Percentiles rank a stretch among this genome's conserved stretches.
phyloP scores from a whole-genome alignment of 768 basidiomycete genomes.

The Gautieria morchelliformis region DNA sequence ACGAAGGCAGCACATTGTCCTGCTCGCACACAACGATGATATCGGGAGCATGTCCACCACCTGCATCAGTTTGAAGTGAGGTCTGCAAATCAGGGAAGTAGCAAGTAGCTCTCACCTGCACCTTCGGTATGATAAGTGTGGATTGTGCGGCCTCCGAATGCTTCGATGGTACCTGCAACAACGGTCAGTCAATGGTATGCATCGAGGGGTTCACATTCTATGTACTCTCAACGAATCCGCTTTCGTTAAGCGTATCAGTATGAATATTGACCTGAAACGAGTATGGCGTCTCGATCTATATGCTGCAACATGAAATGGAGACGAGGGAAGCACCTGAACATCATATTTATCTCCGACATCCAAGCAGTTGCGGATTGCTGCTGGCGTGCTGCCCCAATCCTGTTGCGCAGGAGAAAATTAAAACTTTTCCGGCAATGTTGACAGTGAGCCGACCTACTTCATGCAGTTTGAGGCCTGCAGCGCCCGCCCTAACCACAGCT shows the following conservation, averaged over 20 bases:
- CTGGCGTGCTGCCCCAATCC: conserved; percentile 93
- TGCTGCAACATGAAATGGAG: background rate
- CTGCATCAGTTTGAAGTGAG: conserved; percentile 22
- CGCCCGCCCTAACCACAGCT: conserved; percentile 78
- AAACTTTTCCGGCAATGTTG: background rate
- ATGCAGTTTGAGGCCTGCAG: conserved; percentile 86
- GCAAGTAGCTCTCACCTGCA: conserved; percentile 43
- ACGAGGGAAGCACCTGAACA: conserved; percentile 59
- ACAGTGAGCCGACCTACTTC: conserved; percentile 33
- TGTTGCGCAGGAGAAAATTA: conserved; percentile 1
- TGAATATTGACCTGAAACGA: conserved; percentile 73
- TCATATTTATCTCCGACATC: conserved; percentile 85
- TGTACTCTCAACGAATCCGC: conserved; percentile 90
- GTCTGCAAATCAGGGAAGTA: background rate
- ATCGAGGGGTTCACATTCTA: background rate
- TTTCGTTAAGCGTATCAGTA: conserved; percentile 95
- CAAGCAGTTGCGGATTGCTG: conserved; percentile 65
- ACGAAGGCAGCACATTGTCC: conserved; percentile 86
- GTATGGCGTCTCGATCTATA: background rate
- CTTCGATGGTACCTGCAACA: conserved; percentile 67
- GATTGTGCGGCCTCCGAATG: conserved; percentile 85
- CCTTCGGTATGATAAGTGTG: conserved; percentile 98
- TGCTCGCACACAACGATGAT: conserved; percentile 95
- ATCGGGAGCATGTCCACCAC: conserved; percentile 95
- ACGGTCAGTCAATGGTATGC: background rate